A percentile compares a stretch with the other conserved stretches of the same genome.
phyloP scores from a whole-genome alignment of 345 rosid genomes.

The Alliaria petiolata region DNA sequence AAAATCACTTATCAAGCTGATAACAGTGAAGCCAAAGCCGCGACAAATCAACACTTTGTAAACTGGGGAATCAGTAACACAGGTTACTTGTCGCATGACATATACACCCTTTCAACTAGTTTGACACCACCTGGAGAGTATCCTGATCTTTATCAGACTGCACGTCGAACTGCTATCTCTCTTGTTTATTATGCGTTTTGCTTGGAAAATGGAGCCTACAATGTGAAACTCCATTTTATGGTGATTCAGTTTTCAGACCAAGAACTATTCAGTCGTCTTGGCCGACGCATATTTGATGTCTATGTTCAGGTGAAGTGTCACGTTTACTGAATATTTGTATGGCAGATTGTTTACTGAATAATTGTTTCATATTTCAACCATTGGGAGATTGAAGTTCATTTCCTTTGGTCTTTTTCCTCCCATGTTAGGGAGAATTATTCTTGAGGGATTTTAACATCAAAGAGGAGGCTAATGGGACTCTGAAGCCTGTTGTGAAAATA shows the following conservation, averaged over 20 bases:
- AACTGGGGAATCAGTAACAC: constrained; percentile 26
- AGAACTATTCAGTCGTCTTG: constrained; percentile 33
- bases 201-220: constrained; percentile 50
- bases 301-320: constrained; percentile 45
- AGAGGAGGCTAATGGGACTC: constrained; percentile 38
- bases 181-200: constrained; percentile 62
- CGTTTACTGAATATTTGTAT: too few relatives aligned
- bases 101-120: background rate
- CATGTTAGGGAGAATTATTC: background rate
- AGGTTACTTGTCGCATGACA: background rate
- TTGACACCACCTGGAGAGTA: background rate
- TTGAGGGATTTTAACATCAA: constrained; percentile 46
- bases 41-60: background rate
- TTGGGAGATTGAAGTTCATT: background rate
- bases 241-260: constrained; percentile 49
- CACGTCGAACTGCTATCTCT: constrained; percentile 55
- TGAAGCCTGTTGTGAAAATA: constrained; percentile 9
- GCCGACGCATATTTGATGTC: constrained; percentile 54
- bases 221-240: constrained; percentile 51
- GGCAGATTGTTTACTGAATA: too few relatives aligned
- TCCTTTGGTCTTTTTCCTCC: background rate
- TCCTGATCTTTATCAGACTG: constrained; percentile 37
- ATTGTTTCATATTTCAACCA: too few relatives aligned
- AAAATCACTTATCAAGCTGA: constrained; percentile 8
- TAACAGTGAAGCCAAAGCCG: background rate